Evolutionary conservation across 441 rosid species (phyloP).

Genomic region (Adansonia rubrostipa): DNA sequence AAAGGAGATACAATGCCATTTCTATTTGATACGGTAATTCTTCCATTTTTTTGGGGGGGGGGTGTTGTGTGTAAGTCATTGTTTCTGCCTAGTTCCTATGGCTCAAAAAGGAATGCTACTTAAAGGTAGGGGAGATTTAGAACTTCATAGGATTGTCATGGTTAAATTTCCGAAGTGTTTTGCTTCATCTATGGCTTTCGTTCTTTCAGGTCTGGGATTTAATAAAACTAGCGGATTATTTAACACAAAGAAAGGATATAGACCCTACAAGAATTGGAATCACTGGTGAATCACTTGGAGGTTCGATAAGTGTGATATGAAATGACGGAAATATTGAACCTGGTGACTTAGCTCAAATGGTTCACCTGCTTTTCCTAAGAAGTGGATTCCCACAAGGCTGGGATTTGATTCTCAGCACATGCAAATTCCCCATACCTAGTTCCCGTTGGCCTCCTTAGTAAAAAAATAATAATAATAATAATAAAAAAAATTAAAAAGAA

Average conservation of each 20-base stretch:
- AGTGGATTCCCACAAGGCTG: too few relatives aligned
- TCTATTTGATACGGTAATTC: conserved; percentile 78
- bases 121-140: not conserved
- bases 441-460: too few relatives aligned
- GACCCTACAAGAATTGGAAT: conserved; percentile 82
- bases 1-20: conserved; percentile 88
- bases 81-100: not conserved
- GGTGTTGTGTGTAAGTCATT: not conserved
- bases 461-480: too few relatives aligned
- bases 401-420: too few relatives aligned
- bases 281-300: conserved; percentile 95
- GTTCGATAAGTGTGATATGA: conserved; percentile 43
- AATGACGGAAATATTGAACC: not conserved
- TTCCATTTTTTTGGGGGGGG: not conserved
- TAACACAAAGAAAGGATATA: conserved; percentile 71
- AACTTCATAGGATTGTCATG: not conserved
- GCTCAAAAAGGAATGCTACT: not conserved
- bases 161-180: not conserved
- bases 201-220: conserved; percentile 79
- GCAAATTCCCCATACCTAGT: too few relatives aligned
- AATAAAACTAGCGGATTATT: conserved; percentile 84
- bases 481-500: too few relatives aligned
- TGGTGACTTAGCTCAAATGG: not conserved
- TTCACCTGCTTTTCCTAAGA: not conserved
- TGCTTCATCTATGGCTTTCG: conserved; percentile 12